phyloP scores from a whole-genome alignment of 148 eudicot genomes.

The Linanthus parryae region DNA sequence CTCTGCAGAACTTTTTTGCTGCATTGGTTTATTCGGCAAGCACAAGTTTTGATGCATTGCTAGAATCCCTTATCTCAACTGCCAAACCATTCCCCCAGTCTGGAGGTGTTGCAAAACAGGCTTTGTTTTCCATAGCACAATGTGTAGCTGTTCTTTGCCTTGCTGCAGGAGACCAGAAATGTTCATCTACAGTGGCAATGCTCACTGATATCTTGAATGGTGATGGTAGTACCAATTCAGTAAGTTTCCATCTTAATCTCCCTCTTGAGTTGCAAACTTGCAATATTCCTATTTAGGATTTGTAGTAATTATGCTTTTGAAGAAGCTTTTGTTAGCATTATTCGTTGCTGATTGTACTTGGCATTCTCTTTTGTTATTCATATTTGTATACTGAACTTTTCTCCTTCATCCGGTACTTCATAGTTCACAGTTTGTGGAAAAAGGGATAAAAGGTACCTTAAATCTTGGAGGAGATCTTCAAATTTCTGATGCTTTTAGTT shows the following conservation, averaged over 20 bases:
- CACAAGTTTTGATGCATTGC: constrained; percentile 85
- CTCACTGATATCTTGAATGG: constrained; percentile 74
- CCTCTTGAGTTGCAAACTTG: too few species aligned
- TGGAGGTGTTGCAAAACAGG: constrained; percentile 91
- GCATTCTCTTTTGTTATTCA: too few species aligned
- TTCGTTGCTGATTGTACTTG: too few species aligned
- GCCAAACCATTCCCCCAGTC: constrained; percentile 82
- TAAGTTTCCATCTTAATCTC: constrained; percentile 15
- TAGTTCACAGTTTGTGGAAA: too few species aligned
- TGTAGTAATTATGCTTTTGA: too few species aligned
- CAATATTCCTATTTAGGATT: too few species aligned
- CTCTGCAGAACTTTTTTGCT: constrained; percentile 80
- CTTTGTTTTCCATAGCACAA: constrained; percentile 93
- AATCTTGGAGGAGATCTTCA: too few species aligned
- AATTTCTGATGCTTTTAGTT: too few species aligned
- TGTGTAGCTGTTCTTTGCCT: constrained; percentile 99
- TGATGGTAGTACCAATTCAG: constrained; percentile 68
- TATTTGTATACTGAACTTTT: too few species aligned
- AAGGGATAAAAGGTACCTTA: too few species aligned
- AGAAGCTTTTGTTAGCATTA: too few species aligned
- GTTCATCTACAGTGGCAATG: constrained; percentile 82
- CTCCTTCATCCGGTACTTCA: too few species aligned
- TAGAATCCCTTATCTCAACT: constrained; percentile 83
- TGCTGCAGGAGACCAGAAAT: constrained; percentile 79
- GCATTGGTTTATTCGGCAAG: constrained; percentile 78